These are phyloP conservation scores for Pythium periplocum DNA, from an alignment of 352 stramenopile species.

Conservation along the genomic window DNA sequence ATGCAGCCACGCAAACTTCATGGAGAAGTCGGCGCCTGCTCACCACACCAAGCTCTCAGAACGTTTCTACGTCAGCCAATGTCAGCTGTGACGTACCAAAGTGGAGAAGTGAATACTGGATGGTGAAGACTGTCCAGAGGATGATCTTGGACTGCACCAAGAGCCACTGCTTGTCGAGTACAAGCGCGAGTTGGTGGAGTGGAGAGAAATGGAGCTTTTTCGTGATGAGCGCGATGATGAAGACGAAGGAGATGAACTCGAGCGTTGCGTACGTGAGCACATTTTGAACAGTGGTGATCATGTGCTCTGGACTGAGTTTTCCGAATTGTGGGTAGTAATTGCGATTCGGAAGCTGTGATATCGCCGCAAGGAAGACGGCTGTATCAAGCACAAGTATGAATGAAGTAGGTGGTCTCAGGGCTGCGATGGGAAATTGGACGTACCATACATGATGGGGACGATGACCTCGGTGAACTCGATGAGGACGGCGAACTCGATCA, in stretches of 20 bases:
- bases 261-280: not conserved
- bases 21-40: not conserved
- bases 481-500: not conserved
- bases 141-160: conserved; percentile 1
- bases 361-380: not conserved
- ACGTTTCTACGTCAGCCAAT: not conserved
- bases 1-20: not conserved
- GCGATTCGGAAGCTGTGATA: not conserved
- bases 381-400: not conserved
- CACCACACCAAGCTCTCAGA: not conserved
- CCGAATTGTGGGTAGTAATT: conserved; percentile 1
- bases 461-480: conserved; percentile 2
- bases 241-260: not conserved
- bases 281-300: not conserved
- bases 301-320: not conserved
- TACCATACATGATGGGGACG: conserved; percentile 1
- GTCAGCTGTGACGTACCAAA: not conserved
- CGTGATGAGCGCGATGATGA: not conserved
- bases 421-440: not conserved
- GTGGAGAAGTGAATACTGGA: not conserved
- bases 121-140: not conserved
- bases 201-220: not conserved
- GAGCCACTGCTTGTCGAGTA: not conserved
- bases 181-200: conserved; percentile 1
- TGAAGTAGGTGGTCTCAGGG: not conserved